Conservation (phyloP, 176 grass and related monocot species). For the Triticum dicoccoides region DNA sequence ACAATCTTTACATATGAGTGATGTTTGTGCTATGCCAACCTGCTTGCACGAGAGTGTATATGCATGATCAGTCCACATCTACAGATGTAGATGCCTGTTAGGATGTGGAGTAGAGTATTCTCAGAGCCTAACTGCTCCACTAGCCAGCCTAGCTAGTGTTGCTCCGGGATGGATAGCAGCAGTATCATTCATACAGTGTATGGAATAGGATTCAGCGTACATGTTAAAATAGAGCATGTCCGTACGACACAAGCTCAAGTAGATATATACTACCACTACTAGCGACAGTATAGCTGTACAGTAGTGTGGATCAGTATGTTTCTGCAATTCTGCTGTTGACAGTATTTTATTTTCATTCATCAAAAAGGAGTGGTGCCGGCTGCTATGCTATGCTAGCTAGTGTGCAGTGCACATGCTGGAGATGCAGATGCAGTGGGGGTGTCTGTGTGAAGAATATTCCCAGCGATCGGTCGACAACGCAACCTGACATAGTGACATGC, state of each 20-base stretch:
- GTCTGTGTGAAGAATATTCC: not conserved
- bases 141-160: not conserved
- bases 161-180: not conserved
- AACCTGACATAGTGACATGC: not conserved
- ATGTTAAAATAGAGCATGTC: not conserved
- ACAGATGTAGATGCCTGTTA: not conserved
- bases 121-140: conserved; percentile 17
- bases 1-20: too few relatives aligned
- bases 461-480: not conserved
- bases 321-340: not conserved
- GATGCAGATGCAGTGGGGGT: not conserved
- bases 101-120: not conserved
- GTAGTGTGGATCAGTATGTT: not conserved
- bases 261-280: not conserved
- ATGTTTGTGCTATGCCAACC: not conserved
- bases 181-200: not conserved
- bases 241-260: not conserved
- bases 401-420: not conserved
- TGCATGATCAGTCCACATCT: too few relatives aligned
- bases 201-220: not conserved
- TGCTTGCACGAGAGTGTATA: not conserved
- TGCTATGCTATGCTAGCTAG: too few relatives aligned
- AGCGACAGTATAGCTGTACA: too few relatives aligned
- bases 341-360: not conserved
- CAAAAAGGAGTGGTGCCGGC: not conserved